These are phyloP conservation scores for Rheum nobile DNA, from an alignment of 148 eudicot species.

Conservation along the genomic window DNA sequence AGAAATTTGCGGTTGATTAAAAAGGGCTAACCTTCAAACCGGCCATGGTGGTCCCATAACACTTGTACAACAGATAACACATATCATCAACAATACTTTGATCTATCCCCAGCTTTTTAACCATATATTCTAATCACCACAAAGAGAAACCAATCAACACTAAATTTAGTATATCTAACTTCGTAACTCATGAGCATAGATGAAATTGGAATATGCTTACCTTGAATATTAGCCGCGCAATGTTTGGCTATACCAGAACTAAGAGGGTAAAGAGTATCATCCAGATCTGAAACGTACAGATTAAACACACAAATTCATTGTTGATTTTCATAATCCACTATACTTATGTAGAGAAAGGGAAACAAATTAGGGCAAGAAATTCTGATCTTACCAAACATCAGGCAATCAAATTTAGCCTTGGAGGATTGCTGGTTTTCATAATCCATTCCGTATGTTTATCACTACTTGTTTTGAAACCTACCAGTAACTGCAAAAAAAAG, in stretches of 20 bases:
- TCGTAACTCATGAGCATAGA: neutral
- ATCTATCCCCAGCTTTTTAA: constrained; percentile 65
- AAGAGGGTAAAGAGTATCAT: constrained; percentile 89
- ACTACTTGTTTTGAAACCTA: neutral
- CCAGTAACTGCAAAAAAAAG: neutral
- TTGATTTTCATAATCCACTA: neutral
- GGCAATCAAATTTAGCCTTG: constrained; percentile 1
- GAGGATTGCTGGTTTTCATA: neutral
- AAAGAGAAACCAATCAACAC: neutral
- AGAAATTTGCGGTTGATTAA: too few species aligned
- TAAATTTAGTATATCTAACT: neutral
- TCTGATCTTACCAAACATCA: constrained; percentile 1
- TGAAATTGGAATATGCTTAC: constrained; percentile 17
- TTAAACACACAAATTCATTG: neutral
- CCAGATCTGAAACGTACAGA: constrained; percentile 50
- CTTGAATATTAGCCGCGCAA: constrained; percentile 58
- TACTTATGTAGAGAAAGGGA: neutral
- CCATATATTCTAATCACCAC: constrained; percentile 54
- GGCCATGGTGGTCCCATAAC: constrained; percentile 94
- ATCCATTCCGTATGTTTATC: neutral
- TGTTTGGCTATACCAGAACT: constrained; percentile 63
- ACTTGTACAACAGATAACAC: constrained; percentile 54
- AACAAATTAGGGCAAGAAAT: neutral
- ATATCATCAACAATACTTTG: constrained; percentile 44
- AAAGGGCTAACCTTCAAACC: constrained; percentile 57